phyloP scores from a whole-genome alignment of 805 yeast genomes.

The Candida sithepensis region DNA sequence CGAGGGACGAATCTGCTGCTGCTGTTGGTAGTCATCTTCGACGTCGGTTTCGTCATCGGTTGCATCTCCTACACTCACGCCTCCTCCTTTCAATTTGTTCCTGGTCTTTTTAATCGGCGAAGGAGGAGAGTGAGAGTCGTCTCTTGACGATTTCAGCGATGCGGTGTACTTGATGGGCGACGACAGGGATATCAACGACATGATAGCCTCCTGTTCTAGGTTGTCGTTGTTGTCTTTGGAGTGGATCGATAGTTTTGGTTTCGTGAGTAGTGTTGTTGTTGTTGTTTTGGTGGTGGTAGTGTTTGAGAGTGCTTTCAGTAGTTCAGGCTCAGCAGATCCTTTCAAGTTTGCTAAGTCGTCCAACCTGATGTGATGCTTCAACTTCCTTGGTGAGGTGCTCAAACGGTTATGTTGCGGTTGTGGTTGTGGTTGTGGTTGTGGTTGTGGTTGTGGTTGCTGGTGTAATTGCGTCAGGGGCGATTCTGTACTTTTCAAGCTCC shows the following conservation, averaged over 20 bases:
- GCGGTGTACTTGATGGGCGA: slow-evolving; percentile 42
- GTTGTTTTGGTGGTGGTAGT: slow-evolving; percentile 1
- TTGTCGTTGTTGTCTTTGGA: slow-evolving; percentile 18
- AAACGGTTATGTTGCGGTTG: background rate
- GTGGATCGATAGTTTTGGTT: slow-evolving; percentile 14
- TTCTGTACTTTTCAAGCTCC: slow-evolving; percentile 25
- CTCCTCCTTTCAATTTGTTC: background rate
- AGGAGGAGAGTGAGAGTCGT: slow-evolving; percentile 18
- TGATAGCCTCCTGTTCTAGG: slow-evolving; percentile 53
- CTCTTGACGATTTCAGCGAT: slow-evolving; percentile 3
- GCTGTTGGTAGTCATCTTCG: background rate
- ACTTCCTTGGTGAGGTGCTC: background rate
- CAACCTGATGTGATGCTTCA: slow-evolving; percentile 6
- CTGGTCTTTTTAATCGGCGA: background rate
- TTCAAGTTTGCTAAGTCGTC: slow-evolving; percentile 28
- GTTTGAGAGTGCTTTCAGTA: slow-evolving; percentile 20
- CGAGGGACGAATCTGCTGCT: too few relatives aligned
- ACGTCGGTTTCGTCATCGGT: slow-evolving; percentile 4
- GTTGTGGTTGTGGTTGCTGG: background rate
- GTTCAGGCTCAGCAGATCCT: slow-evolving; percentile 25
- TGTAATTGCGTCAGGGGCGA: slow-evolving; percentile 16
- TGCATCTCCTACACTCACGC: background rate
- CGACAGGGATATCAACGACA: slow-evolving; percentile 52
- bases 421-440: background rate
- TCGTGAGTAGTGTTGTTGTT: slow-evolving; percentile 12